Evolutionary conservation across 345 rosid genomes (phyloP), one percentile per base, ranked within the genome.

Genomic region (Diplotaxis tenuifolia): DNA sequence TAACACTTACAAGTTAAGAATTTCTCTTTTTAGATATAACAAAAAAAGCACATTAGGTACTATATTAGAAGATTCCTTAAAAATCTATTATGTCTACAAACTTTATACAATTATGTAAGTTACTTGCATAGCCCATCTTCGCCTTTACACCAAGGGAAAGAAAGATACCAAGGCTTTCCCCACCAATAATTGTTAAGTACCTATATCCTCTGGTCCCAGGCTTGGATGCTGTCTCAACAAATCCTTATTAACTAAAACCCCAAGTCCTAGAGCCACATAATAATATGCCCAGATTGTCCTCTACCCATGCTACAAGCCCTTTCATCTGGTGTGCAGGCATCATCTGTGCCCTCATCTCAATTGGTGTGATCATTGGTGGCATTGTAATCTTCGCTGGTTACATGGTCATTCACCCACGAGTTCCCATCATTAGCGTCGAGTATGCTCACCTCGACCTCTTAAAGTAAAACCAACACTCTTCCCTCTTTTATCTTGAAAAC

Each of bases 91-190:
- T 53, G 58, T 9, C 49, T 9, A 50, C 6, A 40, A 65, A 40
- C 63, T 38, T 64, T 71, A 28, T 50, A 1, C 10, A 65, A 31
- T 62, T 64, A 65, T 28, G 54, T 55, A 71, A 66, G 72, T 71
- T 59, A 34, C 67, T 50, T 72, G 62, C 65, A n/a, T 40, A 60
- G 14, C 76, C 60, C 36, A 28, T 52, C 57, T 53, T 65, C 62
- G 69, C 60, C 91, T 86, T 85, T 85, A 73, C 56, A 31, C 76
- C 67, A 27, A 73, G 82, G 88, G 21, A 86, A 87, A 80, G 84
- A 82, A 89, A 76, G 96, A 88, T 90, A 76, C 99, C 89, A 81
- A 87, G 29, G 81, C 88, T 84, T 86, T 75, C 79, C 75, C 88
- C 70, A 50, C 82, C 82, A 66, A 21, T 54, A 55, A 75, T 73